Conservation (phyloP, 345 rosid genomes). For the Dimocarpus longan region DNA sequence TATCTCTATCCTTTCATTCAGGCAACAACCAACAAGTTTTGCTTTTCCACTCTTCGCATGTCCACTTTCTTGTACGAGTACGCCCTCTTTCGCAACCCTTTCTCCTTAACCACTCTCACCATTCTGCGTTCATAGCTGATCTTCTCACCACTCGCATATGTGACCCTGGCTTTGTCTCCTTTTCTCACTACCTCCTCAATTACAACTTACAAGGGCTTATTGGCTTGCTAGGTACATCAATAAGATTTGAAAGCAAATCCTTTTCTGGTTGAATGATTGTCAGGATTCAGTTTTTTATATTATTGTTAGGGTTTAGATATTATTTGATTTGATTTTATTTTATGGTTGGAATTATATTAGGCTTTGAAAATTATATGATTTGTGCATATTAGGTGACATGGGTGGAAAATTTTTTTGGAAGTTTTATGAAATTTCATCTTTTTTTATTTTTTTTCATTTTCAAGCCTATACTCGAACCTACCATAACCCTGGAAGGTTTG, state of each 20-base stretch:
- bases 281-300: too few relatives aligned
- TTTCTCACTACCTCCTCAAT: constrained; percentile 93
- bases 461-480: too few relatives aligned
- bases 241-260: too few relatives aligned
- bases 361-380: too few relatives aligned
- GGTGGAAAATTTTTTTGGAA: too few relatives aligned
- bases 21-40: neutral
- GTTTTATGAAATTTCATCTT: too few relatives aligned
- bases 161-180: constrained; percentile 93
- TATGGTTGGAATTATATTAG: too few relatives aligned
- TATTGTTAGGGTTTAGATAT: too few relatives aligned
- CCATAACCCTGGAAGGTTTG: too few relatives aligned
- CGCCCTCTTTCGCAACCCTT: constrained; percentile 82
- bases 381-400: too few relatives aligned
- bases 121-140: constrained; percentile 87
- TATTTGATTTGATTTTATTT: too few relatives aligned
- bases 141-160: constrained; percentile 81
- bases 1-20: constrained; percentile 72
- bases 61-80: constrained; percentile 71
- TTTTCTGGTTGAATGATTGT: neutral
- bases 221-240: constrained; percentile 76
- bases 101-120: constrained; percentile 67
- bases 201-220: constrained; percentile 71
- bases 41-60: constrained; percentile 72
- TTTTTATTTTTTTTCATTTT: too few relatives aligned